phyloP scores from a whole-genome alignment of 192 early-diverging fungal species.

The Podochytrium sp. region DNA sequence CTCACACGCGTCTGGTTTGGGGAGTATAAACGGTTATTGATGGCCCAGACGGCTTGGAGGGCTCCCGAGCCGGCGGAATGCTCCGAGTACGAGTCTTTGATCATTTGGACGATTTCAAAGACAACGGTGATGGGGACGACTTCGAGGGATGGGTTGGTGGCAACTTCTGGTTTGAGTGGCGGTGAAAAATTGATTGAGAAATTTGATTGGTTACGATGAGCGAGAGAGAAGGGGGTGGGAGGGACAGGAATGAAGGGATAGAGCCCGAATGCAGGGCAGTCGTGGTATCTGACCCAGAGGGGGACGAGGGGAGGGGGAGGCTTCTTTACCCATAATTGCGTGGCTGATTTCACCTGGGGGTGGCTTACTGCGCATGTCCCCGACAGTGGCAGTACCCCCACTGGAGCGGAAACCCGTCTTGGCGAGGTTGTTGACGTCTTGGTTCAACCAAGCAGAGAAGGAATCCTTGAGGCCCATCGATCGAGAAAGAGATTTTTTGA shows the following conservation, averaged over 20 bases:
- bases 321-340: neutral
- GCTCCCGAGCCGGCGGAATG: neutral
- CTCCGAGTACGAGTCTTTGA: neutral
- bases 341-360: neutral
- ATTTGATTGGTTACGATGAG: neutral
- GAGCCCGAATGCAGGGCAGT: no score
- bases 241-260: no score
- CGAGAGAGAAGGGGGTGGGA: neutral
- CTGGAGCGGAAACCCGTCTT: neutral
- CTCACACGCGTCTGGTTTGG: neutral
- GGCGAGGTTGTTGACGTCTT: neutral
- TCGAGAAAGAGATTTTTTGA: neutral
- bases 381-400: neutral
- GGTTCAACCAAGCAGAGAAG: neutral
- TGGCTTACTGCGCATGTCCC: neutral
- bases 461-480: neutral
- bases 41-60: slow-evolving; percentile 4
- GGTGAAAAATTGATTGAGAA: neutral
- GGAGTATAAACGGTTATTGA: neutral
- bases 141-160: neutral
- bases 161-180: neutral
- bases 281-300: neutral
- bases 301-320: no score
- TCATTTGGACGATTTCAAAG: slow-evolving; percentile 6
- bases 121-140: neutral